Conservation (phyloP, 1,139 yeast species). For the Diutina pseudorugosa region DNA sequence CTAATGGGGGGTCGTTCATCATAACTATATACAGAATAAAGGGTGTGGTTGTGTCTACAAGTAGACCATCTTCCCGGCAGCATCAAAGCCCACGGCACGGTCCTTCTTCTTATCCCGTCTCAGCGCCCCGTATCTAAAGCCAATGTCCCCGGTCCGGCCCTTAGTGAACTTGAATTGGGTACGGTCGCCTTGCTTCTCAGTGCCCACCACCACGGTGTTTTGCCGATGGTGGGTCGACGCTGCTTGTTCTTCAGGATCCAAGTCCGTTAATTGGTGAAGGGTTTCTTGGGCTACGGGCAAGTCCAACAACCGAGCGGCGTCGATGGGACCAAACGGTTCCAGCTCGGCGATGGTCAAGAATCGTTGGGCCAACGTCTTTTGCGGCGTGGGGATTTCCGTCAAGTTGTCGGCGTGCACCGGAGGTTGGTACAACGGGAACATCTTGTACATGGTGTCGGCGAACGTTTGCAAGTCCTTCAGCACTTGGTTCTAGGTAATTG, state of each 20-base stretch:
- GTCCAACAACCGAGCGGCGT: slow-evolving; percentile 79
- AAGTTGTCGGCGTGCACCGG: slow-evolving; percentile 47
- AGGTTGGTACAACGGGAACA: slow-evolving; percentile 65
- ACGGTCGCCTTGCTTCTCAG: slow-evolving; percentile 44
- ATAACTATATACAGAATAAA: too few species aligned
- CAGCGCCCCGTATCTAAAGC: slow-evolving; percentile 85
- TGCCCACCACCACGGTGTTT: slow-evolving; percentile 34
- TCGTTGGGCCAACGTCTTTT: slow-evolving; percentile 70
- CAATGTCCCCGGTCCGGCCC: slow-evolving; percentile 73
- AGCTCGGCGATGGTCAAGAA: slow-evolving; percentile 87
- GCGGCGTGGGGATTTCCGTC: slow-evolving; percentile 92
- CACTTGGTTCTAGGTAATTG: slow-evolving; percentile 24
- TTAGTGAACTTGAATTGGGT: slow-evolving; percentile 61
- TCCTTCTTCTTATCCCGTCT: slow-evolving; percentile 82
- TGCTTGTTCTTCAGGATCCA: slow-evolving; percentile 24
- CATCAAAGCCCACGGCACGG: slow-evolving; percentile 66
- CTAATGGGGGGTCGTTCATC: too few species aligned
- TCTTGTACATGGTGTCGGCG: slow-evolving; percentile 52
- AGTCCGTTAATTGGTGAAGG: slow-evolving; percentile 50
- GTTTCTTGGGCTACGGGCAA: slow-evolving; percentile 79
- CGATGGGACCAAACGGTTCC: slow-evolving; percentile 94
- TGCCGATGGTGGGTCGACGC: slow-evolving; percentile 8
- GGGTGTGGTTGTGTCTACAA: not conserved
- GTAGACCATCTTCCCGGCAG: slow-evolving; percentile 50
- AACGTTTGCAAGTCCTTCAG: slow-evolving; percentile 41